Conservation (phyloP, 306 rosid genomes). For the Lithocarpus polystachyus region DNA sequence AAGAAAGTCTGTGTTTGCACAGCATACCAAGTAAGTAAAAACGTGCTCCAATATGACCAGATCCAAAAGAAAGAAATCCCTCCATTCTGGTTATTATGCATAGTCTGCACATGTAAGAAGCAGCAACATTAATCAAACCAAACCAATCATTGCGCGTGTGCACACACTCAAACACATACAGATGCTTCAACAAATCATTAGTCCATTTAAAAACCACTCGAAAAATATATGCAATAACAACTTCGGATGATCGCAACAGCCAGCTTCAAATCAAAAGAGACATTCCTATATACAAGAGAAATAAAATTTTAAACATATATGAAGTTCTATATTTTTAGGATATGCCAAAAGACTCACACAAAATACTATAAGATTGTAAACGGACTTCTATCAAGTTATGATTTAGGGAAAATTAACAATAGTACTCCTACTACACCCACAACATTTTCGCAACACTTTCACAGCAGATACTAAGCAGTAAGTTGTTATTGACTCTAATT, state of each 20-base stretch:
- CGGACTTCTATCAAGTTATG: neutral
- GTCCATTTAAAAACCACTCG: neutral
- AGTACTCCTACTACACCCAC: neutral
- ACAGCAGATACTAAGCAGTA: fast-evolving
- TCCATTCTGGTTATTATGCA: constrained; percentile 56
- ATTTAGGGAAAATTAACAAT: neutral
- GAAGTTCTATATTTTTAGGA: too few relatives aligned
- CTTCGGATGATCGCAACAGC: too few relatives aligned
- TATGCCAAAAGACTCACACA: neutral
- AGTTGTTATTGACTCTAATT: too few relatives aligned
- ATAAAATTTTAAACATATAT: too few relatives aligned
- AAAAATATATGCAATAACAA: neutral
- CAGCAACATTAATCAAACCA: constrained; percentile 11
- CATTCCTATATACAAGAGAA: too few relatives aligned
- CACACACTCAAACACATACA: too few relatives aligned
- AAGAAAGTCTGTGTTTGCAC: constrained; percentile 3
- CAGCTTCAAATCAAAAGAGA: too few relatives aligned
- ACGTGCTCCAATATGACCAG: constrained; percentile 98
- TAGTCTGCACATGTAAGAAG: constrained; percentile 45
- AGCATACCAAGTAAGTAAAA: constrained; percentile 82
- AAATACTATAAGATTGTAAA: neutral
- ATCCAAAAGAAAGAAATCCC: constrained; percentile 97
- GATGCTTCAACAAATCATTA: neutral
- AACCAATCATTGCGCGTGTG: neutral
- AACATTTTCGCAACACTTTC: neutral